phyloP scores from a whole-genome alignment of 2,329 filamentous ascomycete species.

The Penicillium digitatum region DNA sequence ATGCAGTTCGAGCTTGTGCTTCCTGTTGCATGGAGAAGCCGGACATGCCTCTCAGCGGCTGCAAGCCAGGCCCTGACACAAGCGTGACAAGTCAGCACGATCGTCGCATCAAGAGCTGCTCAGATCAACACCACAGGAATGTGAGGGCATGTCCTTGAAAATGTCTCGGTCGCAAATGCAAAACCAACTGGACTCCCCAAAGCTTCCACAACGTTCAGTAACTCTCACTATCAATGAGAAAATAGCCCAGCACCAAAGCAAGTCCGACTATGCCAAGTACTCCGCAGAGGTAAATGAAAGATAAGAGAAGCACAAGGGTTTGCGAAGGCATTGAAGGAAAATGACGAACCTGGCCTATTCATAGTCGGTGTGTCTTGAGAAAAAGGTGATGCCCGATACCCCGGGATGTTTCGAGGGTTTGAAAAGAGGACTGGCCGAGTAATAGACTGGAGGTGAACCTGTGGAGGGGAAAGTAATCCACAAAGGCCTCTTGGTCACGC shows the following conservation, averaged over 20 bases:
- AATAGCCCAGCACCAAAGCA: slow-evolving; percentile 10
- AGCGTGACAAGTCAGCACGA: slow-evolving; percentile 18
- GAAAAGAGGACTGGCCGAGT: slow-evolving; percentile 8
- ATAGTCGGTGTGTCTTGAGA: slow-evolving; percentile 30
- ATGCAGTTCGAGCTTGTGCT: slow-evolving; percentile 45
- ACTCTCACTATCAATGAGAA: background rate
- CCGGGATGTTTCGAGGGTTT: slow-evolving; percentile 14
- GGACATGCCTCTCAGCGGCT: slow-evolving; percentile 52
- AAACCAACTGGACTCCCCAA: slow-evolving; percentile 20
- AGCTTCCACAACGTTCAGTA: background rate
- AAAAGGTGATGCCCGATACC: slow-evolving; percentile 3
- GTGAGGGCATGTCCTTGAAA: slow-evolving; percentile 11
- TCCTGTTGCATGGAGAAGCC: slow-evolving; percentile 53
- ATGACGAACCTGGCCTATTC: slow-evolving; percentile 50
- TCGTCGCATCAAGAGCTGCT: slow-evolving; percentile 17
- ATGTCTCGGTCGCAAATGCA: slow-evolving; percentile 26
- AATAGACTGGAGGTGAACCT: slow-evolving; percentile 5
- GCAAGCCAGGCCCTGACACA: slow-evolving; percentile 46
- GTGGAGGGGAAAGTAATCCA: slow-evolving; percentile 20
- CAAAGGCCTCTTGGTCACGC: slow-evolving; percentile 18
- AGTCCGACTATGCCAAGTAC: background rate
- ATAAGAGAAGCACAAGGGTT: slow-evolving; percentile 5
- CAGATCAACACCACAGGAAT: slow-evolving; percentile 12
- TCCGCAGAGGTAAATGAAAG: slow-evolving; percentile 2
- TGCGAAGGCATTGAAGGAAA: slow-evolving; percentile 25